Evolutionary conservation across 768 basidiomycete species (phyloP).

Genomic region (Leccinellum albellum): DNA sequence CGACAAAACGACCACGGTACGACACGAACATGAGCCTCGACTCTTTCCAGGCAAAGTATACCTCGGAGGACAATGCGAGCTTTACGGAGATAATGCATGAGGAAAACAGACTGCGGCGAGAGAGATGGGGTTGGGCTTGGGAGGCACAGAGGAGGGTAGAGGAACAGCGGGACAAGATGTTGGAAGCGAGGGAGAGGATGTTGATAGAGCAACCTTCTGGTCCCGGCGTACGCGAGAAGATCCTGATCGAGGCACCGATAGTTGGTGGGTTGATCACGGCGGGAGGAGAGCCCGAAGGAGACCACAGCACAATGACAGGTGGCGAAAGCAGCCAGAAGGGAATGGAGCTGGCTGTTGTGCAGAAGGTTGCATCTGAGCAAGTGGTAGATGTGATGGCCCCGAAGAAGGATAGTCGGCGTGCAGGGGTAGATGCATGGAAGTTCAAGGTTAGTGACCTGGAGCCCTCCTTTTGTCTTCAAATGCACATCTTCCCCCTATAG

Average conservation of each 20-base stretch:
- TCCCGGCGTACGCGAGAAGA: conserved; percentile 64
- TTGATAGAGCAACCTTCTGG: conserved; percentile 64
- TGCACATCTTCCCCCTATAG: conserved; percentile 36
- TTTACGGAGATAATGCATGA: conserved; percentile 90
- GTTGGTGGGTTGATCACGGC: conserved; percentile 52
- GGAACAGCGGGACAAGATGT: conserved; percentile 56
- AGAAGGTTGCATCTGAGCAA: conserved; percentile 28
- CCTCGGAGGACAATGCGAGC: conserved; percentile 96
- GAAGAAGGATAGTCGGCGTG: conserved; percentile 65
- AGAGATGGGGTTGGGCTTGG: conserved; percentile 91
- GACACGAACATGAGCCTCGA: conserved; percentile 70
- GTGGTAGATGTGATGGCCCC: conserved; percentile 76
- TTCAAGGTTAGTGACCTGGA: conserved; percentile 55
- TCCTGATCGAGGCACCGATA: conserved; percentile 58
- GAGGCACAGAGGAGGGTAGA: conserved; percentile 84
- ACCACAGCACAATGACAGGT: conserved; percentile 14
- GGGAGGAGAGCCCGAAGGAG: conserved; percentile 15
- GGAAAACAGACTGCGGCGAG: conserved; percentile 80
- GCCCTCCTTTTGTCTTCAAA: background rate
- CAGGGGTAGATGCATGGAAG: conserved; percentile 77
- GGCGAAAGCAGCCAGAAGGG: conserved; percentile 25
- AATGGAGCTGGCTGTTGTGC: conserved; percentile 18
- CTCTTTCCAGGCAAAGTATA: conserved; percentile 85
- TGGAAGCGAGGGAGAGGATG: conserved; percentile 65
- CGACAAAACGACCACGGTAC: conserved; percentile 55